phyloP scores from a whole-genome alignment of 768 basidiomycete genomes.

The Neoboletus magnificus region DNA sequence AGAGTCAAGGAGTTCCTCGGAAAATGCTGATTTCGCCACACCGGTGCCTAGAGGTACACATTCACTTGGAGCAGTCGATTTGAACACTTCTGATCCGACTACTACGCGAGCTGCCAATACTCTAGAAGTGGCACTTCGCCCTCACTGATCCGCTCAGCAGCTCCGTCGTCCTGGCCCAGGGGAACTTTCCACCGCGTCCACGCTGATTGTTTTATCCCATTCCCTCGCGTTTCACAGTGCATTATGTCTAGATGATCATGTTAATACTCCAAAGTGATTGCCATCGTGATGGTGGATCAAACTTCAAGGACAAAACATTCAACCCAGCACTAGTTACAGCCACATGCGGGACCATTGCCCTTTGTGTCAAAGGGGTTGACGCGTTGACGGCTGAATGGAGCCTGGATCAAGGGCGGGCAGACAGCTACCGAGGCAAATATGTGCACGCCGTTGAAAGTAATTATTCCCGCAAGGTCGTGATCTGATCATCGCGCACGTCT shows the following conservation, averaged over 20 bases:
- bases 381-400: not conserved
- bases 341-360: not conserved
- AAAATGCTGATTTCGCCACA: slow-evolving; percentile 12
- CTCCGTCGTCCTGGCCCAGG: not conserved
- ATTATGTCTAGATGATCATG: not conserved
- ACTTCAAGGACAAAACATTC: not conserved
- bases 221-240: not conserved
- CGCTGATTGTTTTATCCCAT: not conserved
- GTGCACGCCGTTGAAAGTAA: not conserved
- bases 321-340: not conserved
- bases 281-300: too few species aligned
- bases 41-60: not conserved
- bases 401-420: not conserved
- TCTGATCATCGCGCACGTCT: not conserved
- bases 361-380: not conserved
- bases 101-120: not conserved
- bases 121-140: not conserved
- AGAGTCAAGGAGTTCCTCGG: not conserved
- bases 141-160: not conserved
- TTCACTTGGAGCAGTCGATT: not conserved
- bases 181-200: not conserved
- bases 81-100: not conserved
- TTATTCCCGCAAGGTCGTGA: not conserved
- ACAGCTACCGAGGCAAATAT: not conserved
- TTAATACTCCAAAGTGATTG: not conserved